Percentiles rank a stretch among this genome's conserved stretches.
These are phyloP conservation scores for Dactylonectria estremocensis DNA, from an alignment of 2,329 filamentous ascomycete genomes.

Conservation along the genomic window DNA sequence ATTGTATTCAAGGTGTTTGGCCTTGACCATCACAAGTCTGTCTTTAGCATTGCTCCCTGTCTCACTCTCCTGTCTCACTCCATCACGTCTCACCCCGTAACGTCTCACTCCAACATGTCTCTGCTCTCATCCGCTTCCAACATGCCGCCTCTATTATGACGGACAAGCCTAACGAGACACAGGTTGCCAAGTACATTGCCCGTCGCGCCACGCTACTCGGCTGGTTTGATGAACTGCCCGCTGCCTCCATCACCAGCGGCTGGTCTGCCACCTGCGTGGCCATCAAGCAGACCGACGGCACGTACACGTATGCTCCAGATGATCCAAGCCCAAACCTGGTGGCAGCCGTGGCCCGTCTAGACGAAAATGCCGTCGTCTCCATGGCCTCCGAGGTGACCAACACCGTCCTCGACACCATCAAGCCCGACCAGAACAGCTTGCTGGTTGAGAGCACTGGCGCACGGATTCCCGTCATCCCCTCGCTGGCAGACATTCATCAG, in stretches of 20 bases:
- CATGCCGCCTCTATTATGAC: not conserved
- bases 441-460: constrained; percentile 44
- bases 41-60: too few relatives aligned
- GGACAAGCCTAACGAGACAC: constrained; percentile 13
- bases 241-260: constrained; percentile 42
- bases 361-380: constrained; percentile 44
- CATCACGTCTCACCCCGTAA: not conserved
- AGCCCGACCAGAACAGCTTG: constrained; percentile 37
- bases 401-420: constrained; percentile 41
- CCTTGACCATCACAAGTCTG: too few relatives aligned
- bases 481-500: constrained; percentile 37
- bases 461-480: constrained; percentile 42
- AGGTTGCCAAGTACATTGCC: constrained; percentile 47
- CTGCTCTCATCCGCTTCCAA: not conserved
- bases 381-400: constrained; percentile 46
- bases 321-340: constrained; percentile 44
- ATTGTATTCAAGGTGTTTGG: too few relatives aligned
- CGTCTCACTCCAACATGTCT: not conserved
- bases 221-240: constrained; percentile 46
- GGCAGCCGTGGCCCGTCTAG: constrained; percentile 40
- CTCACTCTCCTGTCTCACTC: too few relatives aligned
- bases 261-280: constrained; percentile 48
- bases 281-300: constrained; percentile 41
- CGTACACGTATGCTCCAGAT: constrained; percentile 42
- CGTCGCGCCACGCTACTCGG: constrained; percentile 46